Conservation (phyloP, 169 alveolate genomes). For the Plasmodium malariae region DNA sequence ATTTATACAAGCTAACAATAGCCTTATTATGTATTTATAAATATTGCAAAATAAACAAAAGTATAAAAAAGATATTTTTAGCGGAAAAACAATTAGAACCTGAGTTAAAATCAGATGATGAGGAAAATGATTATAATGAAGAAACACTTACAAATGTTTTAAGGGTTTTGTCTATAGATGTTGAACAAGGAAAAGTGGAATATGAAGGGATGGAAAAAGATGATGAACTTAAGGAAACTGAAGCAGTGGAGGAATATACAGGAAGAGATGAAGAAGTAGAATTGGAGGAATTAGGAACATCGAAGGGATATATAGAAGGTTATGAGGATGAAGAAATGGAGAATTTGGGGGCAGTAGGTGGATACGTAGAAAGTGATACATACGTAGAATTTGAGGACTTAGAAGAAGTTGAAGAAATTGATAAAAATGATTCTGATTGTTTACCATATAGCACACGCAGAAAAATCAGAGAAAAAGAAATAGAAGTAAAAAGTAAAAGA, state of each 20-base stretch:
- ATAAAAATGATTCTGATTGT: too few species aligned
- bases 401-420: too few species aligned
- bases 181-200: neutral
- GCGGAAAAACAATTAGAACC: constrained; percentile 25
- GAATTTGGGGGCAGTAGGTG: neutral
- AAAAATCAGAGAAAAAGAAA: too few species aligned
- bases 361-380: neutral
- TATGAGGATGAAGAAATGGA: neutral
- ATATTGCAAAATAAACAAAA: neutral
- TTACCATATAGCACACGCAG: too few species aligned
- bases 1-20: constrained; percentile 21
- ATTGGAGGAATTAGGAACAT: neutral
- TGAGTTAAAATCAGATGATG: neutral
- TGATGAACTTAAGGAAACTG: too few species aligned
- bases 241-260: neutral
- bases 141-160: neutral
- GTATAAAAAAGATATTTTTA: constrained; percentile 17
- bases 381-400: neutral
- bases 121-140: neutral
- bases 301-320: neutral
- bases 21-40: neutral
- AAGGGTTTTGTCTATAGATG: neutral
- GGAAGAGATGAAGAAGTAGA: neutral
- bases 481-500: too few species aligned
- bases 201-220: neutral